Evolutionary conservation across 768 basidiomycete species (phyloP), one percentile per base, ranked within the genome.

Genomic region (Nidularia pulvinata): DNA sequence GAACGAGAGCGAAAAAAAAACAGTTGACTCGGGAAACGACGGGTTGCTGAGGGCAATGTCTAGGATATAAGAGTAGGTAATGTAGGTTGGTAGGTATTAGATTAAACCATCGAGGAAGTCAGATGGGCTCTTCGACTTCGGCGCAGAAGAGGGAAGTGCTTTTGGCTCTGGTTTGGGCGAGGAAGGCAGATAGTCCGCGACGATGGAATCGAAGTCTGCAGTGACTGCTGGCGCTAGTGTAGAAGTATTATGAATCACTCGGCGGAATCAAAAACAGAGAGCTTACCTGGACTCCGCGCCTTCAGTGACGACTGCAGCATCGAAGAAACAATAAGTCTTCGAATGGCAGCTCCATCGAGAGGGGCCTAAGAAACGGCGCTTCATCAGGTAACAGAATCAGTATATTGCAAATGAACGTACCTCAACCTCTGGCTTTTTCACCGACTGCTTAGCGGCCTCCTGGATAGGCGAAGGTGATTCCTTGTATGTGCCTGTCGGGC

Each of bases 401-500:
- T 34, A 49, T 34, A 32, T 14, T 22, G 33, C 10, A 49, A 32
- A 49, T 7, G 50, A 45, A 55, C 60, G 35, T 59, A 80, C 81
- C 67, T 75, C 76, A 52, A 62, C 54, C 58, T 62, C 57, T 50
- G 75, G 72, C 48, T 71, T 69, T 64, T 73, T 79, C 53, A 62
- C 55, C 16, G 61, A 52, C 10, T 55, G 59, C 55, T 72, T 66
- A 42, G 58, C 60, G 5, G 67, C 69, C 56, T 69, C 71, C 62
- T 68, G 59, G 58, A 69, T 59, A 33, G 64, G 70, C 3, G 73
- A 59, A 22, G 66, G 59, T 34, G 72, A 58, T 58, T 76, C 76
- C 65, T 86, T 88, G 71, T 78, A 91, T 2, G 90, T 89, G 36
- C 93, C 93, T 16, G 79, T 75, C 0, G 93, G 91, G 35, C 79